Conservation (phyloP, 2,329 filamentous ascomycete species). For the Diaporthe ilicicola region DNA sequence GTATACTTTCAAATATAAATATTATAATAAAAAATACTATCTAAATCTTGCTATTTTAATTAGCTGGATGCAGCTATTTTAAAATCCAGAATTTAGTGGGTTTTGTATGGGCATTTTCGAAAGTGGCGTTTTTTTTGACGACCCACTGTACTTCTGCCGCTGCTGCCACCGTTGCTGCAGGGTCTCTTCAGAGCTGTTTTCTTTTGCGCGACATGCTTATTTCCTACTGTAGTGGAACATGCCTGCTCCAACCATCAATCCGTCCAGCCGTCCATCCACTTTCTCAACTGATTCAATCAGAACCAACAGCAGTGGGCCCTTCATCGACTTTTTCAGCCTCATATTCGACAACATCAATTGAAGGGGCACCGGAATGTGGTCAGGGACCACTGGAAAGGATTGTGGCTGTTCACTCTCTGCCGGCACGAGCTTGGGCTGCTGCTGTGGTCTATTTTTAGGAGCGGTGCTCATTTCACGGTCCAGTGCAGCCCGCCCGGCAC, state of each 20-base stretch:
- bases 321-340: not conserved
- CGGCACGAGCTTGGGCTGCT: not conserved
- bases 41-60: too few species aligned
- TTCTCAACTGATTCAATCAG: not conserved
- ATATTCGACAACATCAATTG: not conserved
- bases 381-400: not conserved
- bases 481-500: not conserved
- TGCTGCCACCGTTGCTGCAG: not conserved
- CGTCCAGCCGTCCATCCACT: not conserved
- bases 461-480: not conserved
- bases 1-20: too few species aligned
- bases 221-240: constrained; percentile 12
- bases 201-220: constrained; percentile 15
- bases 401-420: constrained; percentile 3
- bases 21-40: too few species aligned
- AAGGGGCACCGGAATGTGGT: not conserved
- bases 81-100: too few species aligned
- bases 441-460: not conserved
- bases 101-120: too few species aligned
- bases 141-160: too few species aligned
- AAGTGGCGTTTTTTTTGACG: too few species aligned
- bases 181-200: not conserved
- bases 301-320: not conserved
- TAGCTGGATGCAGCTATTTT: too few species aligned
- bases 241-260: not conserved